phyloP scores from a whole-genome alignment of 352 stramenopile genomes.

The Phytophthora aleatoria region DNA sequence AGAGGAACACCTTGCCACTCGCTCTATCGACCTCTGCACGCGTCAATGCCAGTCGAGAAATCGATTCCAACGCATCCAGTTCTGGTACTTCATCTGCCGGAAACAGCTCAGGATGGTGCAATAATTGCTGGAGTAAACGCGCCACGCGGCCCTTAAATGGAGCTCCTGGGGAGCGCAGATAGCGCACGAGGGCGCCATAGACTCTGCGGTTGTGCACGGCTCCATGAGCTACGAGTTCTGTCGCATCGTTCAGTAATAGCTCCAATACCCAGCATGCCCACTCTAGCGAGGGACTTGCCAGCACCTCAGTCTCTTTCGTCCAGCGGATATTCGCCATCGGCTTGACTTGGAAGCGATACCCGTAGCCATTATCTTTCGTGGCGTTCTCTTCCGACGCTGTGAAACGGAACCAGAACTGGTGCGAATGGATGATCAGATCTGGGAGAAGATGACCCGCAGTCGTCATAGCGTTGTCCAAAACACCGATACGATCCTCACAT shows the following conservation, averaged over 20 bases:
- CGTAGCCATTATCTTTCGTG: conserved; percentile 69
- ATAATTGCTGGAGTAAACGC: conserved; percentile 74
- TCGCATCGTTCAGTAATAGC: conserved; percentile 78
- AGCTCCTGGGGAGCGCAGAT: conserved; percentile 75
- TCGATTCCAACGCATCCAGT: conserved; percentile 62
- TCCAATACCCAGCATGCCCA: conserved; percentile 89
- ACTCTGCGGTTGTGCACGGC: conserved; percentile 85
- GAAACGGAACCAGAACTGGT: conserved; percentile 89
- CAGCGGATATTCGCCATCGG: conserved; percentile 80
- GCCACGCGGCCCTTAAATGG: conserved; percentile 84
- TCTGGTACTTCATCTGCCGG: conserved; percentile 61
- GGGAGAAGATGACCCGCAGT: conserved; percentile 43
- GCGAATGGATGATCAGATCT: conserved; percentile 72
- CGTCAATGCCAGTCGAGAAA: conserved; percentile 59
- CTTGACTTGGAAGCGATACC: conserved; percentile 85
- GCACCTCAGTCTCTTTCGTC: conserved; percentile 80
- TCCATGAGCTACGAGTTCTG: conserved; percentile 60
- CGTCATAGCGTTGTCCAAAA: conserved; percentile 56
- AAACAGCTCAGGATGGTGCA: conserved; percentile 69
- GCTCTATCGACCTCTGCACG: conserved; percentile 64
- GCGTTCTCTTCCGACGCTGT: conserved; percentile 64
- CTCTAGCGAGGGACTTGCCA: conserved; percentile 76
- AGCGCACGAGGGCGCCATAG: conserved; percentile 79
- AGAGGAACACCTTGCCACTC: conserved; percentile 73
- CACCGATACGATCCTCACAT: conserved; percentile 61